Evolutionary conservation across 2,329 filamentous ascomycete species (phyloP), one percentile per base, ranked within the genome.

Genomic region (Zopfia rhizophila): DNA sequence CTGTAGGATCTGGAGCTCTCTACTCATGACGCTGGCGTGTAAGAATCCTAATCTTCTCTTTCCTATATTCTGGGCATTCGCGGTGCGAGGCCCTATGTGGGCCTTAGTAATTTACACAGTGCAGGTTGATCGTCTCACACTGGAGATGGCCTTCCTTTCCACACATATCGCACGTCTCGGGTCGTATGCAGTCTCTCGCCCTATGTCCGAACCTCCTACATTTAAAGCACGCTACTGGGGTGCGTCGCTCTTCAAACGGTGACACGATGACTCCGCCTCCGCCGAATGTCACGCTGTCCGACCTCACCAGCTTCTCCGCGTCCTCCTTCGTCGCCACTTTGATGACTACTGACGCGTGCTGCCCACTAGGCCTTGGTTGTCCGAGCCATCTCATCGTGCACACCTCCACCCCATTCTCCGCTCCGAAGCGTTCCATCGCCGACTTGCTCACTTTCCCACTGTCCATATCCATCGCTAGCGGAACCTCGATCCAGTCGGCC

Each of bases 401-500:
- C 17, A 48, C 48, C 32, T 48, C 44, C 22, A 49, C 36, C 31
- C 31, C 27, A 27, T 50, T 50, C 37, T 50, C 41, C 33, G 29
- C 42, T 6, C 47, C 17, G 24, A 50, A 50, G 13, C 31, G 29
- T 32, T 51, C 43, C 28, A 52, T 48, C 16, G 39, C 44, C 19
- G 36, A 48, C 21, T 31, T 30, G 35, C 48, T 51, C 23, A 47
- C 43, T 33, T 42, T 47, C 13, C 38, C 38, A 12, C 29, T 51
- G 18, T 48, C 48, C 17, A 40, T 24, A 13, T 53, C 51, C 35
- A 55, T 52, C 8, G 44, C 51, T 19, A 52, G 31, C 12, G 43
- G 8, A 13, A 48, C 51, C 32, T 55, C 38, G 30, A 55, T 49
- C 10, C 11, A 55, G 51, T 55, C 51, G 13, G 35, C 40, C 36